Evolutionary conservation across 164 flowering plant genomes (phyloP).

Genomic region (Umbellularia californica): DNA sequence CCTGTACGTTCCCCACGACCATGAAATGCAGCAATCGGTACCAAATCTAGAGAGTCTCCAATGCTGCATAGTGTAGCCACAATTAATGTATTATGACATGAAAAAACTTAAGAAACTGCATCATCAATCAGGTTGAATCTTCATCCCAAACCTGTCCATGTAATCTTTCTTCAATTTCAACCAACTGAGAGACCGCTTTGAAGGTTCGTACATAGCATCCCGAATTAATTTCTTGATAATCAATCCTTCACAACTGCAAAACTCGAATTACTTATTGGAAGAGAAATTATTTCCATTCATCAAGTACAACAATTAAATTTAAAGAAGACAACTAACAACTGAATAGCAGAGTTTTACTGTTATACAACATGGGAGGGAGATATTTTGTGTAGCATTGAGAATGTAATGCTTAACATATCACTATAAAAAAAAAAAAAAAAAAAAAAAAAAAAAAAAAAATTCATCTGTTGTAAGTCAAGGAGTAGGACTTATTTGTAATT

Average conservation of each 20-base stretch:
- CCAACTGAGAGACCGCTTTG: conserved; percentile 91
- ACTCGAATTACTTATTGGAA: not conserved
- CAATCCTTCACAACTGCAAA: conserved; percentile 86
- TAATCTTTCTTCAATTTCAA: conserved; percentile 95
- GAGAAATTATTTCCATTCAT: too few species aligned
- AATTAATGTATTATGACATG: not conserved
- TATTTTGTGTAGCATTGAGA: too few species aligned
- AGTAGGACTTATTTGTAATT: too few species aligned
- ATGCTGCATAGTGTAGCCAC: conserved; percentile 42
- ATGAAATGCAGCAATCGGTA: conserved; percentile 95
- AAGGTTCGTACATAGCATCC: conserved; percentile 96
- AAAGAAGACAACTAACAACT: too few species aligned
- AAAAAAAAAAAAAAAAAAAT: too few species aligned
- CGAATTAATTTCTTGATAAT: conserved; percentile 80
- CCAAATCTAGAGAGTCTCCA: conserved; percentile 94
- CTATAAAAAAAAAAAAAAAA: too few species aligned
- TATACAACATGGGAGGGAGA: too few species aligned
- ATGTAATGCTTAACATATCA: too few species aligned
- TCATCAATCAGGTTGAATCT: not conserved
- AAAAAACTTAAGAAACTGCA: not conserved
- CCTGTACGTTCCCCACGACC: conserved; percentile 98
- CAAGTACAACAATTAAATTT: too few species aligned
- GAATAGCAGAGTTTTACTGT: too few species aligned
- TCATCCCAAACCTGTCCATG: conserved; percentile 66
- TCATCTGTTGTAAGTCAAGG: too few species aligned